phyloP scores from a whole-genome alignment of 495 filamentous ascomycete species.

The Penicillium pulvis region DNA sequence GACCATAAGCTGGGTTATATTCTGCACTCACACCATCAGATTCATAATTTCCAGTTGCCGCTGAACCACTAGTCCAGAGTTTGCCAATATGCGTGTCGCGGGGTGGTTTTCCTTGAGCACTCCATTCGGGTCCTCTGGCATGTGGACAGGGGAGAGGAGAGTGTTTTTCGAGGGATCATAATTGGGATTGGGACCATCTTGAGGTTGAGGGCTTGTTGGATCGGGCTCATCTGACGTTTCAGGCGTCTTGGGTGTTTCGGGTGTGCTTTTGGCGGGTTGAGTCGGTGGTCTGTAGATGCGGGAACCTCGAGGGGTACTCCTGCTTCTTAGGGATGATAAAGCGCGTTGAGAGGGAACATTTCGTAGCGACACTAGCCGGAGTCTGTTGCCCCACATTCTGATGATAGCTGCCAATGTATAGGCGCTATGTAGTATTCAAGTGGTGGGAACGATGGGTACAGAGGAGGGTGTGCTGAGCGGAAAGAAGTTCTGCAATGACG shows the following conservation, averaged over 20 bases:
- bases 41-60: conserved; percentile 72
- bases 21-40: conserved; percentile 56
- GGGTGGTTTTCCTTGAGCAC: conserved; percentile 65
- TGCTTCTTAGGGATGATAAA: conserved; percentile 35
- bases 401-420: background rate
- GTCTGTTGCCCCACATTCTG: conserved; percentile 36
- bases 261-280: conserved; percentile 12
- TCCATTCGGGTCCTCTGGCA: conserved; percentile 63
- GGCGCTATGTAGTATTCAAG: background rate
- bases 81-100: conserved; percentile 57
- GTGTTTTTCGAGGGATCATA: conserved; percentile 49
- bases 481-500: conserved; percentile 17
- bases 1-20: background rate
- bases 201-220: conserved; percentile 9
- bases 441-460: background rate
- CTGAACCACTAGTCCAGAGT: conserved; percentile 66
- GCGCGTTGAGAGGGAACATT: conserved; percentile 30
- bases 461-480: background rate
- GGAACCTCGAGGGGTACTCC: conserved; percentile 30
- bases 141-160: conserved; percentile 54
- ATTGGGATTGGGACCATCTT: conserved; percentile 22
- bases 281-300: conserved; percentile 33
- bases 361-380: conserved; percentile 27
- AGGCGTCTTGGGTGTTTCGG: conserved; percentile 15
- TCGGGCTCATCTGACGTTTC: conserved; percentile 16